Evolutionary conservation across 495 filamentous ascomycete genomes (phyloP), one percentile per base, ranked within the genome.

Genomic region (Neurospora discreta): DNA sequence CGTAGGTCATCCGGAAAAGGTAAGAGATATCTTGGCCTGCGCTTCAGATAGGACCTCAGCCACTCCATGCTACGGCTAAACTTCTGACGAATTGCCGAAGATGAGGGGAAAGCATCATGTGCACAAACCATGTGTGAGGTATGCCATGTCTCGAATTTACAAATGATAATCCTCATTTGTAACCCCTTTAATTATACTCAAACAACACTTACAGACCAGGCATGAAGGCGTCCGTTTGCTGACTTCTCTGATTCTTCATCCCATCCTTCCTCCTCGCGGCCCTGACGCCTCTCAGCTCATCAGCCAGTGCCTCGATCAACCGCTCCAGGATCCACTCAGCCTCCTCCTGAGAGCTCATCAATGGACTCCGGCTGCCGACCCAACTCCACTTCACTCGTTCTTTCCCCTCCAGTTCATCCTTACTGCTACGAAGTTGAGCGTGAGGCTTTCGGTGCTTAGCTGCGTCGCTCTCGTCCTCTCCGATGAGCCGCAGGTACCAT

Each of bases 311-410:
- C 69, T 82, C 80, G 46, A 85, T 85, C 70, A 93, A 78, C 74
- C 85, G 85, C 74, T 90, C 88, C 33, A 97, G 77, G 38, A 97
- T 86, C 93, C 93, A 97, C 78, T 94, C 89, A 10, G 92, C 84
- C 78, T 97, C 93, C 69, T 83, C 87, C 74, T 89, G 88, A 9
- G 85, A 85, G 5, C 91, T 90, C 85, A 96, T 89, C 65, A 96
- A 79, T 11, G 93, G 93, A 73, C 88, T 91, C 20, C 86, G 82
- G 68, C 87, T 84, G 8, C 90, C 90, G 9, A 96, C 82, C 93
- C 93, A 97, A 58, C 89, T 92, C 92, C 93, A 94, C 68, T 60
- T 46, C 11, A 33, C 39, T 39, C 20, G 70, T 71, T 13, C 20
- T 9, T 39, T 39, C 52, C 58, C 52, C 44, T 39, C 72, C 23